Base-by-base conservation (phyloP, 495 filamentous ascomycete species). In the Hyaloscypha hepaticicola region DNA sequence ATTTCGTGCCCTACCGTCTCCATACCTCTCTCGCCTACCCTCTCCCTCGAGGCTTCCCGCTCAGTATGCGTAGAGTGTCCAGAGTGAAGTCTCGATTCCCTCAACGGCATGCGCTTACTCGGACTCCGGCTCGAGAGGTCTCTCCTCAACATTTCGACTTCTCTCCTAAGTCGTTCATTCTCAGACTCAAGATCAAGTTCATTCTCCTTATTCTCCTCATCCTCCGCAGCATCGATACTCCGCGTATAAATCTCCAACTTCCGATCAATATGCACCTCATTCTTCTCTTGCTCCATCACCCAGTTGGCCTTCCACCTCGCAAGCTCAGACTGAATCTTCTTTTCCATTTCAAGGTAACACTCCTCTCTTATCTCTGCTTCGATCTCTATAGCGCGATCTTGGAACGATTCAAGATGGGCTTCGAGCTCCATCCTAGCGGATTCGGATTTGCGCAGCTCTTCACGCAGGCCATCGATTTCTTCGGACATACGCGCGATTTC, bases 321-420 rank as follows among this genome's bases (percentile, higher is more conserved):
- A 75, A 91, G 85, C 70, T 96, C 91, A 25, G 84, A 77, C 64
- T 88, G 86, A 51, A 96, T 77, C 38, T 83, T 82, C 58, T 80
- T 82, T 70, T 99, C 95, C 81, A 96, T 95, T 73, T 97, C 95
- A 2, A 76, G 78, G 71, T 85, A 92, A 66, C 91, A 90, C 68
- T 97, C 93, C 71, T 97, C 95, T n/a, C 95, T 87, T 41, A 97
- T 85, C 14, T 90, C 88, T 72, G 88, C 86, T 71, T 99, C 95
- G 8, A 97, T 80, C 55, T 88, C 85, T 16, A 86, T 72, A 53
- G 87, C 82, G 58, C 83, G 82, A 45, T 91, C 89, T 69, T 92
- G 88, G 65, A 85, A 82, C 58, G 64, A 73, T 27, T 84, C 72
- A 22, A 86, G 74, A 58, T 84, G 81, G 0, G 86, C 79, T 70